These are phyloP conservation scores for Cymodocea nodosa DNA, from an alignment of 116 monocot species.

Conservation along the genomic window DNA sequence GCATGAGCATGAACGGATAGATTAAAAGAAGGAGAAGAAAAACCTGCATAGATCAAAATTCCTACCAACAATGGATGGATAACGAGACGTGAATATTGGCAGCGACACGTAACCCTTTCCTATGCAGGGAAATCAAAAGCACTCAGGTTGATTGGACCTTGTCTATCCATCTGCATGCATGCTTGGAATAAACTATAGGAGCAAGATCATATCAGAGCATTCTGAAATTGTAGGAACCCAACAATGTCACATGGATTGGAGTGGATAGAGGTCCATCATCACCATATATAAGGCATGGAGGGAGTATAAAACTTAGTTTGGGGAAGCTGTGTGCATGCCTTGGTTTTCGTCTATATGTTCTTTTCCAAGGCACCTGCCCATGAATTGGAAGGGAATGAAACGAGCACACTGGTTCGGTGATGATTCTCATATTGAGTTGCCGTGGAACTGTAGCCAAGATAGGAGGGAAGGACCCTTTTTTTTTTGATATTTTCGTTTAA, in stretches of 20 bases:
- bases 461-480: neutral
- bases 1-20: too few species aligned
- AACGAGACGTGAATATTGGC: neutral
- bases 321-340: conserved; percentile 4
- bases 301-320: neutral
- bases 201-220: neutral
- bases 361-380: neutral
- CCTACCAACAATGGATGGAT: neutral
- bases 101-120: neutral
- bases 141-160: neutral
- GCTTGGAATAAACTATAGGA: neutral
- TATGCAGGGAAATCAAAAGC: neutral
- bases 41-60: neutral
- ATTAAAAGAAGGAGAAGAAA: too few species aligned
- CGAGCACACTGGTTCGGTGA: too few species aligned
- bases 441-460: neutral
- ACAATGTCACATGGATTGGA: conserved; percentile 4
- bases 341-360: neutral
- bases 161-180: neutral
- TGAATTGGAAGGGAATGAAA: neutral
- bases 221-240: neutral
- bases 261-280: neutral
- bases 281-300: conserved; percentile 2
- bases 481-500: too few species aligned
- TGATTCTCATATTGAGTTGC: neutral